A percentile compares a stretch with the other conserved stretches of the same genome.
These are phyloP conservation scores for Penicillium olsonii DNA, from an alignment of 2,329 filamentous ascomycete genomes.

Conservation along the genomic window DNA sequence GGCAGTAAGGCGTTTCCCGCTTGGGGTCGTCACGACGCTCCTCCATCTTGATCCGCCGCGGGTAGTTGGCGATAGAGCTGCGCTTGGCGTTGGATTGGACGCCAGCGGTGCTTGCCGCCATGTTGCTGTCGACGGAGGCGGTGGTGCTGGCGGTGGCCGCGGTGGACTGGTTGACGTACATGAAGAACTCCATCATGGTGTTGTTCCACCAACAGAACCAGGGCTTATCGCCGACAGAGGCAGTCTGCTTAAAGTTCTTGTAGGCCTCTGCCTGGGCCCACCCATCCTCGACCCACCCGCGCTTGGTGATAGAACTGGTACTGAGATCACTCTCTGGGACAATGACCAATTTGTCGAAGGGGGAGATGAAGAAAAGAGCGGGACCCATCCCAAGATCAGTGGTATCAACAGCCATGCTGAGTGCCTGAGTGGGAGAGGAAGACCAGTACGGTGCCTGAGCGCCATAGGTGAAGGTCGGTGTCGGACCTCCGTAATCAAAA, in stretches of 20 bases:
- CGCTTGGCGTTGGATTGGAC: conserved; percentile 16
- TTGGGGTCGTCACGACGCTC: conserved; percentile 57
- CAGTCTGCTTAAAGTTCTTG: conserved; percentile 42
- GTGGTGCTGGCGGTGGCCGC: conserved; percentile 25
- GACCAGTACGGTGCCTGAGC: conserved; percentile 55
- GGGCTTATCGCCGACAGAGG: conserved; percentile 59
- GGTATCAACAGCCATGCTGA: conserved; percentile 60
- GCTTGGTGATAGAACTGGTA: conserved; percentile 30
- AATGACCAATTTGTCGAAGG: conserved; percentile 67
- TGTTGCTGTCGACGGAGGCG: conserved; percentile 16
- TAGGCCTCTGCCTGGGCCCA: conserved; percentile 20
- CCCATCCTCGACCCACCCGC: conserved; percentile 27
- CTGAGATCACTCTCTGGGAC: conserved; percentile 42
- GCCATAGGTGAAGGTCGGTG: conserved; percentile 57
- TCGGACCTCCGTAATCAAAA: conserved; percentile 42
- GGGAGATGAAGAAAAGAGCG: conserved; percentile 63
- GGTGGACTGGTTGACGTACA: conserved; percentile 61
- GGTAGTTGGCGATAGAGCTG: conserved; percentile 39
- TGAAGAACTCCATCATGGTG: conserved; percentile 66
- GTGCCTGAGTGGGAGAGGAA: conserved; percentile 47
- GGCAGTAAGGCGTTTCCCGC: conserved; percentile 58
- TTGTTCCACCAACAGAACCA: conserved; percentile 73
- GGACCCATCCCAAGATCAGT: conserved; percentile 59
- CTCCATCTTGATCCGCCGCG: conserved; percentile 65
- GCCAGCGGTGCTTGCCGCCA: conserved; percentile 23